Base-by-base conservation (phyloP, 257 asterid genomes). In the Nicotiana sylvestris region DNA sequence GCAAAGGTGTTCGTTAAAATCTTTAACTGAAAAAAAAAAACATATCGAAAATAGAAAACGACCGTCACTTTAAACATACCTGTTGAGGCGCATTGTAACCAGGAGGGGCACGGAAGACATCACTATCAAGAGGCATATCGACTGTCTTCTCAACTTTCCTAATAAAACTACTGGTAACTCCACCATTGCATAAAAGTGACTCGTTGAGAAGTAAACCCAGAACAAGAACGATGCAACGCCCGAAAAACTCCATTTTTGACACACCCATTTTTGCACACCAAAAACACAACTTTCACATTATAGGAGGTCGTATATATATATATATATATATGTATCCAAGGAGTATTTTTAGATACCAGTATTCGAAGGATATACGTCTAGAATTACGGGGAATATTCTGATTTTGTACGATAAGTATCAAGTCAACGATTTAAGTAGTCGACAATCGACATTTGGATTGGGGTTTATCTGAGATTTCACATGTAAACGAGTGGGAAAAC, bases 11-110 rank as follows among this genome's bases (percentile, higher is more conserved):
- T 53, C 58, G 58, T 53, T 12, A 53, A 53, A 53, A 53, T 0
- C 58, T 53, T 64, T 49, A 51, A 76, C 13, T 29, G 27, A 33
- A 9, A 1, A 10, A 70, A 70, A 74, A 74, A 49, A 6, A 49
- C 9, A 74, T 3, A 49, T 16, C 1, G 12, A 74, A 51, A 74
- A 51, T 4, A 6, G 25, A 49, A 49, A 76, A 49, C 10, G 2
- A 8, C 4, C 15, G 27, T 6, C 9, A 76, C 16, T 76, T 0
- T 27, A n/a, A 76, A 29, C 2, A 55, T 11, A 96, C 98, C 97
- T 94, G 99, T 86, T 94, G 98, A 70, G 99, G 99, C 62, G 97
- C 97, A 88, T 95, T 95, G 84, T 91, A 86, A 86, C 98, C 98
- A 39, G 89, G 89, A 86, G 99, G 99, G 30, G 85, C 89, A 39